These are phyloP conservation scores for Solanum chacoense DNA, from an alignment of 305 asterid genomes.

Conservation along the genomic window DNA sequence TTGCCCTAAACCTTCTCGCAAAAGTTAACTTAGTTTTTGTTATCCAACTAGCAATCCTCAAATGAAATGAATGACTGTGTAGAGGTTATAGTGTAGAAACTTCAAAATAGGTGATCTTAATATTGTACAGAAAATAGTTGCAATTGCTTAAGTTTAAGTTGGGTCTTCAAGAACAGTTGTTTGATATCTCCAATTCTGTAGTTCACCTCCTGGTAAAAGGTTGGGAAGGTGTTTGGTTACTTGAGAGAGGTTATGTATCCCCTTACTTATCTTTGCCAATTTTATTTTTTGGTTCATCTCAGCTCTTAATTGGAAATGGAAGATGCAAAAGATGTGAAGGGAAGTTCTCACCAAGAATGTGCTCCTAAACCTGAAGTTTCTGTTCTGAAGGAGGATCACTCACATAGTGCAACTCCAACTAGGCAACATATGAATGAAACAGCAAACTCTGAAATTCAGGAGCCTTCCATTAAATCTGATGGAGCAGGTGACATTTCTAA, in stretches of 20 bases:
- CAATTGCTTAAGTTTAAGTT: background rate
- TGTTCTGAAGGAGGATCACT: constrained; percentile 26
- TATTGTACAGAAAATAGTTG: background rate
- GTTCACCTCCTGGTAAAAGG: background rate
- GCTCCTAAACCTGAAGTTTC: constrained; percentile 22
- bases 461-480: constrained; percentile 4
- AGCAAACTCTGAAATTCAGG: background rate
- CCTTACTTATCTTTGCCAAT: background rate
- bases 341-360: constrained; percentile 25
- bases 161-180: background rate
- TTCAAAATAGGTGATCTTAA: background rate
- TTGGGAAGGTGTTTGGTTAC: background rate
- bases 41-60: background rate
- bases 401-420: constrained; percentile 5
- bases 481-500: constrained; percentile 7
- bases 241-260: background rate
- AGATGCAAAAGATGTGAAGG: constrained; percentile 27
- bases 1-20: background rate
- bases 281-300: constrained; percentile 13
- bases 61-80: background rate
- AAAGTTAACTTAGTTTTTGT: background rate
- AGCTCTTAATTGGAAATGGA: constrained; percentile 34
- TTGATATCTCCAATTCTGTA: background rate
- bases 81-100: background rate
- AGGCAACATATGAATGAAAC: background rate